phyloP scores from a whole-genome alignment of 345 rosid species.

The Rhizophora apiculata region DNA sequence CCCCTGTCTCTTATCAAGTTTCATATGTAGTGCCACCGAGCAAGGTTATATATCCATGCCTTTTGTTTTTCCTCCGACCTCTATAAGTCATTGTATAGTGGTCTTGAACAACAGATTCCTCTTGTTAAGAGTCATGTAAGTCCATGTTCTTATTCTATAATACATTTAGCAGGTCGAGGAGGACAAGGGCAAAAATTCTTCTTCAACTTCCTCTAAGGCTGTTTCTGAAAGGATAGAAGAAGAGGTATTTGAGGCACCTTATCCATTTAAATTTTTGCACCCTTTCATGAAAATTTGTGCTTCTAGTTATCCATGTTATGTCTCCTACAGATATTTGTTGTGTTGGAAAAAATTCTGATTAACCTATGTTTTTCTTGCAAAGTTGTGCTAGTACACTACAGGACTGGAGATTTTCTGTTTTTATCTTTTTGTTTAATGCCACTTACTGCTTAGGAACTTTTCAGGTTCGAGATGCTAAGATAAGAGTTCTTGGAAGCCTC shows the following conservation, averaged over 20 bases:
- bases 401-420: neutral
- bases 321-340: neutral
- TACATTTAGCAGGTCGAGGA: constrained; percentile 56
- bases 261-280: neutral
- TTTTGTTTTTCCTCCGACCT: neutral
- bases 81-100: neutral
- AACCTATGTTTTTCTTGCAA: neutral
- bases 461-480: constrained; percentile 85
- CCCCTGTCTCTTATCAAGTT: constrained; percentile 63
- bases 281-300: neutral
- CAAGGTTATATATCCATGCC: constrained; percentile 50
- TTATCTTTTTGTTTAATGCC: constrained; percentile 1
- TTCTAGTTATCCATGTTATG: neutral
- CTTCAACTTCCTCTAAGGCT: constrained; percentile 49
- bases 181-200: constrained; percentile 60
- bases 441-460: constrained; percentile 20
- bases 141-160: neutral
- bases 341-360: neutral
- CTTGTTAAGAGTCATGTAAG: neutral
- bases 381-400: neutral
- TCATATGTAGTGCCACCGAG: constrained; percentile 79
- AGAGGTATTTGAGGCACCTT: constrained; percentile 53
- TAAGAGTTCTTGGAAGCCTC: constrained; percentile 66
- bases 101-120: neutral
- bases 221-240: constrained; percentile 73